Evolutionary conservation across 129 eudicot genomes (phyloP), one percentile per base, ranked within the genome.

Genomic region (Centaurea solstitialis): DNA sequence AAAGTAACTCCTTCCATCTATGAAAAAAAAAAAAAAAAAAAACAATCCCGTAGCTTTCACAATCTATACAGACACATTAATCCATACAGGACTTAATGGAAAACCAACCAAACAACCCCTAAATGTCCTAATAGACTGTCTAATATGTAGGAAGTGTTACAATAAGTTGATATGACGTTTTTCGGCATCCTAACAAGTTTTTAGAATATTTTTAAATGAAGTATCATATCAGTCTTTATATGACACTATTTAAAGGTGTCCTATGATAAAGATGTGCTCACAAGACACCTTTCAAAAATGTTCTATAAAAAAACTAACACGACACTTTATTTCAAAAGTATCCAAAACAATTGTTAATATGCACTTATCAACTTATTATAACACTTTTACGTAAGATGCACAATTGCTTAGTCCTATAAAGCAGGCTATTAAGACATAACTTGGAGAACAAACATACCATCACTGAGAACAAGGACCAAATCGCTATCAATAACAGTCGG

Each of bases 401-500:
- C 4, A 50, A 15, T 50, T 50, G 6, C 15, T 50, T 50, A 57
- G 65, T 17, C 65, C 6, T 57, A 57, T 57, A n/a, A 17, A 57
- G 23, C 65, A 57, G 22, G 17, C 22, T 57, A n/a, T 57, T 57
- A 57, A 57, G 65, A 57, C 65, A 53, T 17, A 57, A 57, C 65
- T 1, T 6, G 23, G 7, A 57, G 65, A 57, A 57, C 3, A 57
- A 57, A 76, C 88, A 1, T 70, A 95, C 99, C 99, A 65, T 93
- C 99, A 85, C 93, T 93, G 68, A 95, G 97, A 77, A 95, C 99
- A 87, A 95, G 90, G 45, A 95, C 99, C 20, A 91, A 80, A 86
- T 95, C 99, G 72, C 99, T 92, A 78, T 95, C 98, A 68, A 93
- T 93, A 66, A 95, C 93, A 28, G 97, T 95, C 1, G 98, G 98